A percentile compares a stretch with the other conserved stretches of the same genome.
These are phyloP conservation scores for Bruguiera gymnorhiza DNA, from an alignment of 345 rosid genomes.

Conservation along the genomic window DNA sequence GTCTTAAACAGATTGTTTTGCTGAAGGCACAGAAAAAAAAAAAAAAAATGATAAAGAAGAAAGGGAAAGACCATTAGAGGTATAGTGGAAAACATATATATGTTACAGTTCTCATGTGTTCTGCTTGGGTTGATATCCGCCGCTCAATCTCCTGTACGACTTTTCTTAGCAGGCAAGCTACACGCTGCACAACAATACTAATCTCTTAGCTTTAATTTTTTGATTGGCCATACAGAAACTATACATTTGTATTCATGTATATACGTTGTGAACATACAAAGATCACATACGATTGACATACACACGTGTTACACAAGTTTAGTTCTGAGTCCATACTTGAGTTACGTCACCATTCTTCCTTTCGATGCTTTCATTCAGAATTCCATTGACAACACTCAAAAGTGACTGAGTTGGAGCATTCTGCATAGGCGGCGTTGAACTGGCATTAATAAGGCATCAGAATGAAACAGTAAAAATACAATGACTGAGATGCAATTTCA, in stretches of 20 bases:
- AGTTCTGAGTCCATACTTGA: slow-evolving; percentile 46
- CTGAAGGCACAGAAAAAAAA: slow-evolving; percentile 36
- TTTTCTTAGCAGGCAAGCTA: slow-evolving; percentile 70
- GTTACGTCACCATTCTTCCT: slow-evolving; percentile 76
- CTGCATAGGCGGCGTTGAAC: slow-evolving; percentile 38
- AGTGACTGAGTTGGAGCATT: slow-evolving; percentile 93
- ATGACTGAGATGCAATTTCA: too few species aligned
- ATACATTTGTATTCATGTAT: too few species aligned
- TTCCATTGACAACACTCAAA: slow-evolving; percentile 78
- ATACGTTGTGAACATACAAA: neutral
- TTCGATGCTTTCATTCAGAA: slow-evolving; percentile 84
- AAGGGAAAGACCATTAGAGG: slow-evolving; percentile 16
- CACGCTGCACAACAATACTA: slow-evolving; percentile 52
- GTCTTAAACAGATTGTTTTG: slow-evolving; percentile 86
- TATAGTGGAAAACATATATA: neutral
- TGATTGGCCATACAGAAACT: too few species aligned
- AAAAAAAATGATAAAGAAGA: slow-evolving; percentile 7
- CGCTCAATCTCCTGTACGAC: slow-evolving; percentile 94
- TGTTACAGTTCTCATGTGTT: slow-evolving; percentile 79
- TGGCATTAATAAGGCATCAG: neutral
- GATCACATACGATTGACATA: too few species aligned
- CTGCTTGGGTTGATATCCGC: slow-evolving; percentile 96
- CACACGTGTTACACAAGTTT: neutral
- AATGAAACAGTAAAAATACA: too few species aligned
- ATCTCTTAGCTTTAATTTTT: too few species aligned